Evolutionary conservation across 2,329 filamentous ascomycete genomes (phyloP).

Genomic region (Xylaria sp.): DNA sequence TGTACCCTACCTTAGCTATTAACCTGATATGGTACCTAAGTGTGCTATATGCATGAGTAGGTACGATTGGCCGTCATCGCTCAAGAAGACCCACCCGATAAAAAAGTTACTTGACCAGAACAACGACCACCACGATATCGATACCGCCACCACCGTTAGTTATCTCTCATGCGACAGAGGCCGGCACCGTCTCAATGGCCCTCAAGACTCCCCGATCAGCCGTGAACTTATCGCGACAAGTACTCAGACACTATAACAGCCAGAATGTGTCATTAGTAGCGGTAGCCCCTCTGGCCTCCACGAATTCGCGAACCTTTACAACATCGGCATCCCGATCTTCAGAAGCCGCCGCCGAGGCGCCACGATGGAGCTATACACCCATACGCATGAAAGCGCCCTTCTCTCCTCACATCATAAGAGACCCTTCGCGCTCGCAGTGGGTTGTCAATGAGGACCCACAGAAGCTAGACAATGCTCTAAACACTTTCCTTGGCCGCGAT

Average conservation of each 20-base stretch:
- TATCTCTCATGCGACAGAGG: constrained; percentile 16
- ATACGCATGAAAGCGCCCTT: constrained; percentile 75
- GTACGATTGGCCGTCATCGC: too few species aligned
- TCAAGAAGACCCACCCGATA: too few species aligned
- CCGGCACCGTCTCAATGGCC: constrained; percentile 46
- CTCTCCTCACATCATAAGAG: constrained; percentile 67
- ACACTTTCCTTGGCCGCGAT: constrained; percentile 75
- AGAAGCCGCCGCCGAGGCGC: constrained; percentile 46
- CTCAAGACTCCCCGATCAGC: constrained; percentile 49
- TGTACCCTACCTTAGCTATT: too few species aligned
- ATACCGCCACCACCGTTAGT: constrained; percentile 7
- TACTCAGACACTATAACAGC: constrained; percentile 45
- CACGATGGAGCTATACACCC: constrained; percentile 78
- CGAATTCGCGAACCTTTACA: constrained; percentile 40
- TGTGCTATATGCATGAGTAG: too few species aligned
- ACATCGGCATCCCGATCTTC: constrained; percentile 37
- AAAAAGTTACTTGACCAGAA: too few species aligned
- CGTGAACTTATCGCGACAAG: constrained; percentile 49
- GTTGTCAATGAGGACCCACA: constrained; percentile 79
- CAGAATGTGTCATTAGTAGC: constrained; percentile 30
- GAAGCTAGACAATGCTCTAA: constrained; percentile 81
- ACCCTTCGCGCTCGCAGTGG: constrained; percentile 65
- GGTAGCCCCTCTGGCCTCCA: constrained; percentile 25
- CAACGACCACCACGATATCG: too few species aligned
- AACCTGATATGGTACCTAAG: too few species aligned